Evolutionary conservation across 2,329 filamentous ascomycete species (phyloP).

Genomic region (Beauveria medogensis): DNA sequence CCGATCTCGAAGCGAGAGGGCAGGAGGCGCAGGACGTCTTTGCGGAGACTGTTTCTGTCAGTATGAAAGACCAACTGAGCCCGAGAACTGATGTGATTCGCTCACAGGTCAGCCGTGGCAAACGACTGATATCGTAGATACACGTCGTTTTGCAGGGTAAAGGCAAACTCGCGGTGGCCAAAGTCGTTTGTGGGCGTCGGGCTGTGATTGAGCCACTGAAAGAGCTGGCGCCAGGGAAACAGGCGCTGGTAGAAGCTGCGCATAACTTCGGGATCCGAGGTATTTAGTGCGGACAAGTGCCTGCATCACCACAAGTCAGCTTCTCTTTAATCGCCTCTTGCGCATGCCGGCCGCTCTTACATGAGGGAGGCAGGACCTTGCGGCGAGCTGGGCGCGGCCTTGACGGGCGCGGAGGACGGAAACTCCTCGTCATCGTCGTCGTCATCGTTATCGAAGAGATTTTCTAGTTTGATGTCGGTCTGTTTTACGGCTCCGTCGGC

Average conservation of each 20-base stretch:
- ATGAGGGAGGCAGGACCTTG: constrained; percentile 33
- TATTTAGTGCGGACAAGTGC: constrained; percentile 30
- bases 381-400: constrained; percentile 33
- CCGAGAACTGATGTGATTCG: not conserved
- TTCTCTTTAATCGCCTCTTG: not conserved
- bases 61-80: not conserved
- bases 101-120: constrained; percentile 44
- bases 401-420: constrained; percentile 38
- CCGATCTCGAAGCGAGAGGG: constrained; percentile 97
- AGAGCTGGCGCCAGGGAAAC: constrained; percentile 89
- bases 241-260: constrained; percentile 90
- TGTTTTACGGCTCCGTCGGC: constrained; percentile 25
- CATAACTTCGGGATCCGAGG: constrained; percentile 77
- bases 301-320: constrained; percentile 18
- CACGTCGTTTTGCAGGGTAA: constrained; percentile 85
- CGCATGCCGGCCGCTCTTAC: constrained; percentile 22
- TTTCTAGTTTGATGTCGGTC: constrained; percentile 47
- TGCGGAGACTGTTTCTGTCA: constrained; percentile 56
- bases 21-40: constrained; percentile 80
- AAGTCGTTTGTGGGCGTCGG: constrained; percentile 82
- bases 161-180: constrained; percentile 87
- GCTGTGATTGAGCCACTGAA: constrained; percentile 96
- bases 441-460: constrained; percentile 50
- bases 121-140: constrained; percentile 85
- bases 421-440: constrained; percentile 59